Conservation (phyloP, 2,329 filamentous ascomycete species). For the Sordariomycetes sp. region DNA sequence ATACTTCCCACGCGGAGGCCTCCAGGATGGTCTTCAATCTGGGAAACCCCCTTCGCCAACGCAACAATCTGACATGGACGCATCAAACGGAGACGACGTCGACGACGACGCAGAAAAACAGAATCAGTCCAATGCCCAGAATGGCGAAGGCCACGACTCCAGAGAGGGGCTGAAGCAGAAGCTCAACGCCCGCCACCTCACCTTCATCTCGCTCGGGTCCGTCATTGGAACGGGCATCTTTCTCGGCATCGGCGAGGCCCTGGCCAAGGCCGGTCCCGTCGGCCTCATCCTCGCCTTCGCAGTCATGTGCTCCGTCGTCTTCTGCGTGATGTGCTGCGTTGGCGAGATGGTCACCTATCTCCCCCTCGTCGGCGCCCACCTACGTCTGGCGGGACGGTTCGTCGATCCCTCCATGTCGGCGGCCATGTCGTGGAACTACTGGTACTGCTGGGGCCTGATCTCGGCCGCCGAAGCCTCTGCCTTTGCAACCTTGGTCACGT, state of each 20-base stretch:
- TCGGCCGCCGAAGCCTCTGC: slow-evolving; percentile 31
- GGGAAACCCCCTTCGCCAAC: too few species aligned
- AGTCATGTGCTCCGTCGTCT: slow-evolving; percentile 44
- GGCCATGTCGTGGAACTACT: slow-evolving; percentile 30
- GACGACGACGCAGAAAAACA: too few species aligned
- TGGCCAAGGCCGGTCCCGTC: slow-evolving; percentile 20
- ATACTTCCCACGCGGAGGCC: too few species aligned
- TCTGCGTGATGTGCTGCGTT: slow-evolving; percentile 38
- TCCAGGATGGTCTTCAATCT: too few species aligned
- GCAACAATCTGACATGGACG: too few species aligned
- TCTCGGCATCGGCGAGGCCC: slow-evolving; percentile 7
- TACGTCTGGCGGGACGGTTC: slow-evolving; percentile 13
- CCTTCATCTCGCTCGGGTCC: not conserved
- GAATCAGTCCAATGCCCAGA: too few species aligned
- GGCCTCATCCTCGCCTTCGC: slow-evolving; percentile 34
- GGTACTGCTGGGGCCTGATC: slow-evolving; percentile 36
- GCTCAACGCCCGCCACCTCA: not conserved
- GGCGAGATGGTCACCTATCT: slow-evolving; percentile 18
- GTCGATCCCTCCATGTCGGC: slow-evolving; percentile 20
- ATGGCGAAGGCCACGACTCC: not conserved
- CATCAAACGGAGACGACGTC: too few species aligned
- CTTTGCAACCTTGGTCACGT: slow-evolving; percentile 32
- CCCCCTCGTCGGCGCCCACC: slow-evolving; percentile 9
- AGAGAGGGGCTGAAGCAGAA: not conserved
- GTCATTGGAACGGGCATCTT: slow-evolving; percentile 10